Evolutionary conservation across 2,329 filamentous ascomycete genomes (phyloP).

Genomic region (Ophiostoma novo-ulmi): DNA sequence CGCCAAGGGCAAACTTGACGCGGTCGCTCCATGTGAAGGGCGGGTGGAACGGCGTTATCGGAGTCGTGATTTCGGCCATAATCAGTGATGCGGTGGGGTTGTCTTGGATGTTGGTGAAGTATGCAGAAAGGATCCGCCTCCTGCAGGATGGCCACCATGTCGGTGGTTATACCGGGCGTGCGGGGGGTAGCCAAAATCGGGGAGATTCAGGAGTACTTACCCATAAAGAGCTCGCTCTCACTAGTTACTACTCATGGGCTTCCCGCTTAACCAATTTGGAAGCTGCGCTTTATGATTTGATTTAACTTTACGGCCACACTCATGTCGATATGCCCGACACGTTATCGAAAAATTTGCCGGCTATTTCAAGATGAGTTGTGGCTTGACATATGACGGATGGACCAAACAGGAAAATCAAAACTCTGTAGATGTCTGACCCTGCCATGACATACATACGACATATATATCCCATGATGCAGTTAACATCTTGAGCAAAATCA

Average conservation of each 20-base stretch:
- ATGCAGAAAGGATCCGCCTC: not conserved
- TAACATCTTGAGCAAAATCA: too few relatives aligned
- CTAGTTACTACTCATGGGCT: not conserved
- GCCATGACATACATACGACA: too few relatives aligned
- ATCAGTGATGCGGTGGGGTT: not conserved
- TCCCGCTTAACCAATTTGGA: not conserved
- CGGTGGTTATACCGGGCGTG: too few relatives aligned
- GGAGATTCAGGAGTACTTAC: not conserved
- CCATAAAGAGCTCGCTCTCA: not conserved
- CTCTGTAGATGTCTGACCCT: too few relatives aligned
- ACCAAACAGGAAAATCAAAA: too few relatives aligned
- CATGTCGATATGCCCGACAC: not conserved
- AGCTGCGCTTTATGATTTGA: not conserved
- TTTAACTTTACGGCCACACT: not conserved
- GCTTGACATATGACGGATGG: too few relatives aligned
- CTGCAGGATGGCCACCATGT: not conserved
- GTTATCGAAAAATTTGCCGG: too few relatives aligned
- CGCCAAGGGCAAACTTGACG: slow-evolving; percentile 9
- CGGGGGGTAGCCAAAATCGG: too few relatives aligned
- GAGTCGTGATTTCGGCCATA: not conserved
- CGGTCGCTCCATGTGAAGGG: slow-evolving; percentile 17
- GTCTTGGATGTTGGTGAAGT: not conserved
- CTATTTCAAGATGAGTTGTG: too few relatives aligned
- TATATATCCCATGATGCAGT: too few relatives aligned
- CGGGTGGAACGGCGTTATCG: slow-evolving; percentile 11